Evolutionary conservation across 2,329 filamentous ascomycete species (phyloP).

Genomic region (Cytospora chrysosperma): DNA sequence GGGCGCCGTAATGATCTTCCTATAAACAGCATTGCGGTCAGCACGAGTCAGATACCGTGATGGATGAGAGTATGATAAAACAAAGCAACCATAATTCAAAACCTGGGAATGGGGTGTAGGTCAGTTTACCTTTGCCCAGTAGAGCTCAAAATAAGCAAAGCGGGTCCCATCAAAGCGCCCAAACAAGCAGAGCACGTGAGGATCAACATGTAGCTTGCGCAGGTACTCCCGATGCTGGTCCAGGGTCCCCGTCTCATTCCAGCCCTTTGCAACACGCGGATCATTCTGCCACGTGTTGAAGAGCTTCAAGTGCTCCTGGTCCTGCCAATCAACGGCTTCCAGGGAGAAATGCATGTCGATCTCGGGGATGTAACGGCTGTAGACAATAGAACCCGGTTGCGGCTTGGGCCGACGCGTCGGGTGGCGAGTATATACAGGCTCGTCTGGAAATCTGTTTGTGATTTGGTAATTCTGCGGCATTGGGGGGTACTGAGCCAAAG

Average conservation of each 20-base stretch:
- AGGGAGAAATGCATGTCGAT: slow-evolving; percentile 72
- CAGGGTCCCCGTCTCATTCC: slow-evolving; percentile 73
- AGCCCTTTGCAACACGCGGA: slow-evolving; percentile 70
- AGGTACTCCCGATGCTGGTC: slow-evolving; percentile 72
- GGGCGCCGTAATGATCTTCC: slow-evolving; percentile 60
- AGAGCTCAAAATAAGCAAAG: slow-evolving; percentile 75
- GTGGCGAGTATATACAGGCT: slow-evolving; percentile 48
- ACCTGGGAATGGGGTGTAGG: slow-evolving; percentile 8
- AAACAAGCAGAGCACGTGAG: slow-evolving; percentile 66
- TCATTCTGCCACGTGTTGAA: slow-evolving; percentile 80
- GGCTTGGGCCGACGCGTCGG: slow-evolving; percentile 69
- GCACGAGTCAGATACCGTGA: not conserved
- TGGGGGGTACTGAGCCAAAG: slow-evolving; percentile 36
- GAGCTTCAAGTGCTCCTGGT: slow-evolving; percentile 61
- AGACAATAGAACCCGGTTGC: slow-evolving; percentile 63
- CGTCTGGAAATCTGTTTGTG: slow-evolving; percentile 45
- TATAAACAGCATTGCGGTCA: slow-evolving; percentile 26
- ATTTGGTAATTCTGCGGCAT: slow-evolving; percentile 44
- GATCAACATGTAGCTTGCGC: slow-evolving; percentile 64
- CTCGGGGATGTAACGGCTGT: slow-evolving; percentile 73
- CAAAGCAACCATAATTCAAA: too few species aligned
- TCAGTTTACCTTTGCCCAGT: slow-evolving; percentile 63
- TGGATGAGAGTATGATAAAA: not conserved
- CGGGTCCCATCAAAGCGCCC: slow-evolving; percentile 65
- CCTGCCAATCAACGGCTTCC: slow-evolving; percentile 63